These are phyloP conservation scores for Didymosphaeria variabile DNA, from an alignment of 2,329 filamentous ascomycete species.

Conservation along the genomic window DNA sequence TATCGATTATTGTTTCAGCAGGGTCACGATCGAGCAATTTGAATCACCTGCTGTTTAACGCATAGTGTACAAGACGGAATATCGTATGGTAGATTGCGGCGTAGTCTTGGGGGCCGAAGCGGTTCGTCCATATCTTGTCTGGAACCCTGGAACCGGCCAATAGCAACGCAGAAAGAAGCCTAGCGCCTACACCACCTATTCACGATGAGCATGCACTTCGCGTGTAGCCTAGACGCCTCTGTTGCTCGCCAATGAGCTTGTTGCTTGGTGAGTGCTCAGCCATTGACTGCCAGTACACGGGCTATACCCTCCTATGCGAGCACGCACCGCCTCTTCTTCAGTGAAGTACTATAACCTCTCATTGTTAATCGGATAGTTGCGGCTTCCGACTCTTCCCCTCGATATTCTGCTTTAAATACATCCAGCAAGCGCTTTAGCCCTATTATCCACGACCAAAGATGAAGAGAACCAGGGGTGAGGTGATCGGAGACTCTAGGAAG, in stretches of 20 bases:
- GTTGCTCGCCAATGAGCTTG: background rate
- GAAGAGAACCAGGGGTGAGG: background rate
- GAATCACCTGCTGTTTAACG: background rate
- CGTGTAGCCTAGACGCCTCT: background rate
- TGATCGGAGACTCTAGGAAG: background rate
- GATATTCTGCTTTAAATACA: too few relatives aligned
- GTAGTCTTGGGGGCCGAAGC: constrained; percentile 1
- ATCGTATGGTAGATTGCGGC: background rate
- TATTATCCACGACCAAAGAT: background rate
- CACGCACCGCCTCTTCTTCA: background rate
- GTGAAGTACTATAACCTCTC: background rate
- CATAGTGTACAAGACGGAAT: background rate
- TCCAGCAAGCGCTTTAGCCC: too few relatives aligned
- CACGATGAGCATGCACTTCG: background rate
- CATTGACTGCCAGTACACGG: background rate
- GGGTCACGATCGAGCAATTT: background rate
- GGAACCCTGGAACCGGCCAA: background rate
- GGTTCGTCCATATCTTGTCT: background rate
- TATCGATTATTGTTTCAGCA: background rate
- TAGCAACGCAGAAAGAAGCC: background rate
- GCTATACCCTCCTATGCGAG: background rate
- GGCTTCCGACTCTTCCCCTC: too few relatives aligned
- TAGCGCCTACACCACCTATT: background rate
- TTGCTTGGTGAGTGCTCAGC: too few relatives aligned
- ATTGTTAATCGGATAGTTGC: background rate